Evolutionary conservation across 352 stramenopile species (phyloP).

Genomic region (Pythium monospermum): DNA sequence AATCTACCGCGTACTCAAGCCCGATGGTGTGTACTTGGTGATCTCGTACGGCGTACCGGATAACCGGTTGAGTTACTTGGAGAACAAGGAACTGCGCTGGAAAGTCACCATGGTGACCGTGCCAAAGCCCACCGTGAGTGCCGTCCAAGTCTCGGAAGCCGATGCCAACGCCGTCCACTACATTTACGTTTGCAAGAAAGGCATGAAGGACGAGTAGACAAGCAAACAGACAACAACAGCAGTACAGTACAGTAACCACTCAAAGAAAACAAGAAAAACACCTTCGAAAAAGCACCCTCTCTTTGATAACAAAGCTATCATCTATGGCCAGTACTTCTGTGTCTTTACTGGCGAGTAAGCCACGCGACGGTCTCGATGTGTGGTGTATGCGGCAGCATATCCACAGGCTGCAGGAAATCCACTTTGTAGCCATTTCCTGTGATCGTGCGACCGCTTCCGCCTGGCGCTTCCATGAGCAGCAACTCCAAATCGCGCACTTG

Average conservation of each 20-base stretch:
- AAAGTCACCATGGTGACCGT: constrained; percentile 94
- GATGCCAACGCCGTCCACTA: constrained; percentile 95
- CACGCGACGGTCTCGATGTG: constrained; percentile 77
- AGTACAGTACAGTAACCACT: not conserved
- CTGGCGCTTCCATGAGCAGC: constrained; percentile 25
- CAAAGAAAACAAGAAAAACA: constrained; percentile 2
- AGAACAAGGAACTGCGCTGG: constrained; percentile 95
- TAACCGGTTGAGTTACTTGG: constrained; percentile 94
- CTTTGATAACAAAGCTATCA: too few relatives aligned
- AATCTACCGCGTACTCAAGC: constrained; percentile 92
- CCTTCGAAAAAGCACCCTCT: too few relatives aligned
- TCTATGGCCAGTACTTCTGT: too few relatives aligned
- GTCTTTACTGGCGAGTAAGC: constrained; percentile 23
- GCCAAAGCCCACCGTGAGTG: constrained; percentile 94
- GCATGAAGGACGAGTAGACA: constrained; percentile 38
- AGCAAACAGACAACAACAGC: not conserved
- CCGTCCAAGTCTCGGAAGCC: constrained; percentile 88
- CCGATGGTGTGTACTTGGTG: constrained; percentile 93
- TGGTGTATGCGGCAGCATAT: constrained; percentile 78
- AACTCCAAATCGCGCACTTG: constrained; percentile 56
- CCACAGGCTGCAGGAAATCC: constrained; percentile 54
- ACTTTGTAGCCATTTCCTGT: too few relatives aligned
- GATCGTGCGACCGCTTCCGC: not conserved
- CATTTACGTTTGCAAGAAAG: constrained; percentile 95
- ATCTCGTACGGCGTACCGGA: constrained; percentile 95